Percentiles rank a stretch among this genome's conserved stretches.
These are phyloP conservation scores for Boehmeria nivea DNA, from an alignment of 306 rosid species.

Conservation along the genomic window DNA sequence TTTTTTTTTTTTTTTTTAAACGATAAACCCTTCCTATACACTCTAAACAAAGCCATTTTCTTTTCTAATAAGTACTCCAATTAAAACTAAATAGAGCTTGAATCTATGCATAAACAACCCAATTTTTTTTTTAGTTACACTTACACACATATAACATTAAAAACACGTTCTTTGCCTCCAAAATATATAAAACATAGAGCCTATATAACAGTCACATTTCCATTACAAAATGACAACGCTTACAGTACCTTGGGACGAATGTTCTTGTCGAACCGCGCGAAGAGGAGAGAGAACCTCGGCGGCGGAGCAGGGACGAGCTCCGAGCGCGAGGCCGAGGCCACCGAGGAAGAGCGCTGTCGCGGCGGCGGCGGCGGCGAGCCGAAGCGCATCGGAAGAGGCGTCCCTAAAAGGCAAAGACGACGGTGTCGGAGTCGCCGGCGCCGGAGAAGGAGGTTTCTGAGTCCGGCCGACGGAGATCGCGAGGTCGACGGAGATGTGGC, in stretches of 20 bases:
- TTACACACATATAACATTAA: background rate
- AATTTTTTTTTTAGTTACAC: no score
- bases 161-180: background rate
- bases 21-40: no score
- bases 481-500: background rate
- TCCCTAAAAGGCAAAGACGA: no score
- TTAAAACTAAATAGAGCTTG: no score
- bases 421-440: background rate
- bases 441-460: constrained; percentile 2
- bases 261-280: constrained; percentile 32
- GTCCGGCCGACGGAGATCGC: background rate
- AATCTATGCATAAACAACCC: no score
- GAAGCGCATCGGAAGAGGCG: background rate
- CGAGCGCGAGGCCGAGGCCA: constrained; percentile 42
- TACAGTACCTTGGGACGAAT: constrained; percentile 47
- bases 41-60: no score
- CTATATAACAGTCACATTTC: background rate
- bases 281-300: constrained; percentile 24
- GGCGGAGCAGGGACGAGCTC: constrained; percentile 43
- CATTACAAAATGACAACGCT: no score
- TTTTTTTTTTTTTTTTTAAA: no score
- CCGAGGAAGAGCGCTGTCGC: constrained; percentile 47
- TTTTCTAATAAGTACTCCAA: no score
- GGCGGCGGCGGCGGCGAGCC: constrained; percentile 26
- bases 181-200: background rate